Conservation (phyloP, 441 rosid species). For the Geranium incanum region DNA sequence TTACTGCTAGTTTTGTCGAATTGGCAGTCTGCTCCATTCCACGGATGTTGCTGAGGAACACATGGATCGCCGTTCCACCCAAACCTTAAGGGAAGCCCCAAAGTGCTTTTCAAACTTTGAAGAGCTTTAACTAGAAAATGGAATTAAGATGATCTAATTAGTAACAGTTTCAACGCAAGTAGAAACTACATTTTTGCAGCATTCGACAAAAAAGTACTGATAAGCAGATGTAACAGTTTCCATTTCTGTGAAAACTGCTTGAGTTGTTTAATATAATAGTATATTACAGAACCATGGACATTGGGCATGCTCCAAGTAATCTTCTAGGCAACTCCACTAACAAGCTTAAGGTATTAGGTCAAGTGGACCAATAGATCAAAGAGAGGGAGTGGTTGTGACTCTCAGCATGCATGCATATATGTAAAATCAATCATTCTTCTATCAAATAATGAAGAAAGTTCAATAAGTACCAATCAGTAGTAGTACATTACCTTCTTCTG, state of each 20-base stretch:
- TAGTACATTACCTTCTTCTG: slow-evolving; percentile 62
- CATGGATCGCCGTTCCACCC: slow-evolving; percentile 99
- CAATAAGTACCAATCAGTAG: neutral
- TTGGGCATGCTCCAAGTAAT: neutral
- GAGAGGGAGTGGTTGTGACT: neutral
- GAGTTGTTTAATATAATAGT: neutral
- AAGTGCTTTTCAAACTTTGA: slow-evolving; percentile 53
- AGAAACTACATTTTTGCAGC: slow-evolving; percentile 1
- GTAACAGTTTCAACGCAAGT: slow-evolving; percentile 7
- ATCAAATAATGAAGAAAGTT: neutral
- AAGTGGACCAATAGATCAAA: neutral
- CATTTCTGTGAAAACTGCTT: neutral
- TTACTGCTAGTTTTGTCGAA: slow-evolving; percentile 49
- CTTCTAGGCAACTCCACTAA: neutral
- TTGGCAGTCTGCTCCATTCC: slow-evolving; percentile 90
- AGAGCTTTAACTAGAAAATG: slow-evolving; percentile 53
- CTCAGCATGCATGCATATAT: neutral
- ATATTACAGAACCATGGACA: neutral
- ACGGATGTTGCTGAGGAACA: slow-evolving; percentile 96
- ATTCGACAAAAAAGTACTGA: neutral
- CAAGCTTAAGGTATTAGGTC: neutral
- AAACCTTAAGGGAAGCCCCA: slow-evolving; percentile 79
- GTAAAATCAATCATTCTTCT: slow-evolving; percentile 8
- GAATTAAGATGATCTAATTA: slow-evolving; percentile 23
- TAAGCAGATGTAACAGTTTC: neutral